Conservation (phyloP, 768 basidiomycete genomes). For the Tricholoma sp. region DNA sequence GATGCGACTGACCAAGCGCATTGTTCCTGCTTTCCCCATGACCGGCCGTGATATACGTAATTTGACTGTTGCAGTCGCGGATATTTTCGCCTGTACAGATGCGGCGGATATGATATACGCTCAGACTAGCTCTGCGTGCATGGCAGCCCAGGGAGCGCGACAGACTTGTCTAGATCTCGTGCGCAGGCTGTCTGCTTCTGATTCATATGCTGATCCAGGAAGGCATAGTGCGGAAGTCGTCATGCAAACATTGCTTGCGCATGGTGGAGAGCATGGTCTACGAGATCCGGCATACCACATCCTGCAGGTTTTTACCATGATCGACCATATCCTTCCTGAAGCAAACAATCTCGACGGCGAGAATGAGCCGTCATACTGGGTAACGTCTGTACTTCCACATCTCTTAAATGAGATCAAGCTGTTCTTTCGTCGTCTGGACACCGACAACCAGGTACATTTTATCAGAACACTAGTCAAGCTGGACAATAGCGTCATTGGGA, state of each 20-base stretch:
- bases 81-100: slow-evolving; percentile 54
- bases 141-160: slow-evolving; percentile 39
- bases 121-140: slow-evolving; percentile 30
- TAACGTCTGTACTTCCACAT: slow-evolving; percentile 49
- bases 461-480: slow-evolving; percentile 50
- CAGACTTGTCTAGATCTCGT: slow-evolving; percentile 50
- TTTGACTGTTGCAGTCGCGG: slow-evolving; percentile 39
- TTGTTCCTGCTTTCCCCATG: slow-evolving; percentile 44
- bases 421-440: slow-evolving; percentile 56
- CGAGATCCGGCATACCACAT: slow-evolving; percentile 57
- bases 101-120: slow-evolving; percentile 37
- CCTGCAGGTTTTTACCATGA: slow-evolving; percentile 48
- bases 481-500: slow-evolving; percentile 50
- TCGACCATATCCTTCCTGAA: slow-evolving; percentile 54
- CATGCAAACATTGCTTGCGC: slow-evolving; percentile 51
- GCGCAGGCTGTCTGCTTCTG: slow-evolving; percentile 32
- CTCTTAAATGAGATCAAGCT: slow-evolving; percentile 46
- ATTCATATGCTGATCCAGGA: slow-evolving; percentile 26
- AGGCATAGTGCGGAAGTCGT: slow-evolving; percentile 45
- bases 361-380: slow-evolving; percentile 41
- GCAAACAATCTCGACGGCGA: slow-evolving; percentile 17
- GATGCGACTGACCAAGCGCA: slow-evolving; percentile 42
- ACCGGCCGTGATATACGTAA: slow-evolving; percentile 44
- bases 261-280: slow-evolving; percentile 31
- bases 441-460: slow-evolving; percentile 48